Conservation (phyloP, 768 basidiomycete genomes). For the Termitomyces sp. region DNA sequence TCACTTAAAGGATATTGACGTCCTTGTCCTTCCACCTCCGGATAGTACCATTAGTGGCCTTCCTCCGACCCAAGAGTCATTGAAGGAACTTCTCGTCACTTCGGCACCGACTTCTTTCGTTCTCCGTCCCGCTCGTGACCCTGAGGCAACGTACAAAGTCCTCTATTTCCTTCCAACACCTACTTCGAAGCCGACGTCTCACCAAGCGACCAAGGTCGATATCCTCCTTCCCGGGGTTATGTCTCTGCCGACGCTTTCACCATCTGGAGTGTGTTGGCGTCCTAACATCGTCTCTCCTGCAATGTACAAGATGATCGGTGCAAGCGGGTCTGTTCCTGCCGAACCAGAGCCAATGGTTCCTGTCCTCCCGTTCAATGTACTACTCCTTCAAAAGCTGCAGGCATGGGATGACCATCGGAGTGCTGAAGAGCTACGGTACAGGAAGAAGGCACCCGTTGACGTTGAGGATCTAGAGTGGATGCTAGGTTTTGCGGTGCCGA, state of each 20-base stretch:
- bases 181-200: slow-evolving; percentile 2
- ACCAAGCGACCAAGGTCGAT: slow-evolving; percentile 8
- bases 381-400: slow-evolving; percentile 15
- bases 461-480: slow-evolving; percentile 10
- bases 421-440: slow-evolving; percentile 8
- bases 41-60: background rate
- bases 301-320: background rate
- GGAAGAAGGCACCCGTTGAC: slow-evolving; percentile 10
- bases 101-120: slow-evolving; percentile 4
- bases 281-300: background rate
- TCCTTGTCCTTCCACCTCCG: slow-evolving; percentile 11
- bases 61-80: slow-evolving; percentile 7
- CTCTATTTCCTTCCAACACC: slow-evolving; percentile 13
- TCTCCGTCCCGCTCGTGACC: slow-evolving; percentile 7
- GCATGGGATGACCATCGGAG: slow-evolving; percentile 14
- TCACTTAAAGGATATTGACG: slow-evolving; percentile 10
- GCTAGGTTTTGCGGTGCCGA: background rate
- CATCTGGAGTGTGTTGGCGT: background rate
- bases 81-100: slow-evolving; percentile 10
- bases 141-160: slow-evolving; percentile 10
- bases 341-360: slow-evolving; percentile 4
- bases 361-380: slow-evolving; percentile 10
- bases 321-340: background rate
- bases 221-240: slow-evolving; percentile 15
- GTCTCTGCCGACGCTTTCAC: slow-evolving; percentile 10